Evolutionary conservation across 352 stramenopile species (phyloP), one percentile per base, ranked within the genome.

Genomic region (Phytophthora vignae): DNA sequence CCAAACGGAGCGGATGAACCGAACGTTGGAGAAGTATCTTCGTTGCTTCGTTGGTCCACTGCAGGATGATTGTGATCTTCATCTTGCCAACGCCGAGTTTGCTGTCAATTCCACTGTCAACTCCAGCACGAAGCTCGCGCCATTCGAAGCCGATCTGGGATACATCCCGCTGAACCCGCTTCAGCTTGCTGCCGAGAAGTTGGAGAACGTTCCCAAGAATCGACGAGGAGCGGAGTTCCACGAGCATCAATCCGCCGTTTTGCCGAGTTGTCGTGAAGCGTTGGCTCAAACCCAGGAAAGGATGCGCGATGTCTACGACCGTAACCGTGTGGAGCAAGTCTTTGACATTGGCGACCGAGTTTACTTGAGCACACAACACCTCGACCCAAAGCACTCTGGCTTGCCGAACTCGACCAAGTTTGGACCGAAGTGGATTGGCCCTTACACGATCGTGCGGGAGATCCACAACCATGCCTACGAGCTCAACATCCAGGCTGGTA

Each of bases 401-500:
- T 29, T 71, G 0, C 55, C 61, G 1, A 75, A 59, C 17, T 75
- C 67, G 7, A n/a, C 21, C 25, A 70, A 75, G 19, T 54, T 70
- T 27, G 55, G 60, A 22, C 29, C 67, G 1, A 74, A 74, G 48
- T 74, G 60, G 42, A 70, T 71, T 19, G 38, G 42, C 1, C 56
- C 68, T 0, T 67, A 71, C 49, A 55, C 68, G 0, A 19, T 71
- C 3, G 15, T 71, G 1, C 53, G 27, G 14, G 67, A 55, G 40
- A 27, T 71, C 1, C 68, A 71, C 27, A 61, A 71, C n/a, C 68
- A 75, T 8, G 68, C 56, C 2, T 76, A 75, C 44, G 42, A 76
- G 21, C 25, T 72, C 0, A 76, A 76, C 52, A 75, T 64, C 14
- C 68, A 68, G 50, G 38, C 55, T 15, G 64, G 64, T 0, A 66